phyloP scores from a whole-genome alignment of 2,329 filamentous ascomycete genomes.

The Fusarium hostae region DNA sequence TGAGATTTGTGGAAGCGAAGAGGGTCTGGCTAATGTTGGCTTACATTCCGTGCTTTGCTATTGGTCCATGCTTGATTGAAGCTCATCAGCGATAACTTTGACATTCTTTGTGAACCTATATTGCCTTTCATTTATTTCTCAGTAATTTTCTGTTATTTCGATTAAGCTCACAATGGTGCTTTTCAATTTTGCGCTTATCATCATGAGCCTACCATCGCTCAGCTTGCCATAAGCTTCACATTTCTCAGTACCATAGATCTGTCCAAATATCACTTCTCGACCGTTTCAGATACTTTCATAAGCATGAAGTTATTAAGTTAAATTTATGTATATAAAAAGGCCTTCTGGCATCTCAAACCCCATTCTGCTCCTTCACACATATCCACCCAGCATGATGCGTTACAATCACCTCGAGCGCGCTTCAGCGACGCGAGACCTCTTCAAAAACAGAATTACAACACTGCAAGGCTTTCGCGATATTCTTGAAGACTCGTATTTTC shows the following conservation, averaged over 20 bases:
- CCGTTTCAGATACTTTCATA: neutral
- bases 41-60: neutral
- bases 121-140: neutral
- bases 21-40: neutral
- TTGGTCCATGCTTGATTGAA: neutral
- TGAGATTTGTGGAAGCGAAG: neutral
- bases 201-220: rapidly evolving
- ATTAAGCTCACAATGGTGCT: rapidly evolving
- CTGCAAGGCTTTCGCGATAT: neutral
- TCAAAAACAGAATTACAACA: slow-evolving; percentile 17
- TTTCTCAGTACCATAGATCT: neutral
- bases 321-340: neutral
- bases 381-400: slow-evolving; percentile 51
- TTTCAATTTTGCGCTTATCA: rapidly evolving
- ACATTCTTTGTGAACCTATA: neutral
- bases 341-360: rapidly evolving
- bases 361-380: neutral
- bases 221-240: rapidly evolving
- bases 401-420: slow-evolving; percentile 44
- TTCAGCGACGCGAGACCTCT: slow-evolving; percentile 18
- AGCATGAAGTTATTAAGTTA: neutral
- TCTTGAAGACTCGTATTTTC: slow-evolving; percentile 57
- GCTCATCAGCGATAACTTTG: rapidly evolving
- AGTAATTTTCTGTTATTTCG: rapidly evolving
- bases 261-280: rapidly evolving